These are phyloP conservation scores for Solanum ossicruentum DNA, from an alignment of 257 asterid species.

Conservation along the genomic window DNA sequence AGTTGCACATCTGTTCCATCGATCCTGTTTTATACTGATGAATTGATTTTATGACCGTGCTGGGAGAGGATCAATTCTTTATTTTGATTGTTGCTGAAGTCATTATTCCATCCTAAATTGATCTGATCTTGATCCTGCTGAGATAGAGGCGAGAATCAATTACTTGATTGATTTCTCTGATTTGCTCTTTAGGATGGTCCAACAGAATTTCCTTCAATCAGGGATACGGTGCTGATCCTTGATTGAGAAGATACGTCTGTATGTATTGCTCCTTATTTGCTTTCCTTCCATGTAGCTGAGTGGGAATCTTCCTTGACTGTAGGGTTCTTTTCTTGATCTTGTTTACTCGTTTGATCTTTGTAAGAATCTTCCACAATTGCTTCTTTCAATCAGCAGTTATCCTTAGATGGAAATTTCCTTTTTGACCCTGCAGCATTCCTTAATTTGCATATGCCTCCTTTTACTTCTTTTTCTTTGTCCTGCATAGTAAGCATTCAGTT, in stretches of 20 bases:
- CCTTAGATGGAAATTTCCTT: background rate
- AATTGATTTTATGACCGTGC: background rate
- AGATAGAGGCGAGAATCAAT: background rate
- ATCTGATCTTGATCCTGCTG: background rate
- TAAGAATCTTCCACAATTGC: background rate
- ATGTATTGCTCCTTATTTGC: background rate
- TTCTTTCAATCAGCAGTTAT: background rate
- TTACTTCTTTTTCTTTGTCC: background rate
- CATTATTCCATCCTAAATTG: background rate
- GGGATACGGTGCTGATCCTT: background rate
- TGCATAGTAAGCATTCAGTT: background rate
- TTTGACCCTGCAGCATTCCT: background rate
- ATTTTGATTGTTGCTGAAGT: background rate
- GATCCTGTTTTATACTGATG: background rate
- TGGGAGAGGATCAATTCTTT: background rate
- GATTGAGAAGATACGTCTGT: background rate
- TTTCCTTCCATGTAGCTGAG: background rate
- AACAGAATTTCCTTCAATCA: background rate
- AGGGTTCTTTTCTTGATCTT: background rate
- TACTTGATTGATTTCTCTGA: background rate
- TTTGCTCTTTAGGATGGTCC: background rate
- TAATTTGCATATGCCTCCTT: background rate
- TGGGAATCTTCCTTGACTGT: background rate
- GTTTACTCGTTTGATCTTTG: background rate
- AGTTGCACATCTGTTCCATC: background rate